A percentile compares a stretch with the other conserved stretches of the same genome.
Evolutionary conservation across 768 basidiomycete species (phyloP).

Genomic region (Trametes punicea): DNA sequence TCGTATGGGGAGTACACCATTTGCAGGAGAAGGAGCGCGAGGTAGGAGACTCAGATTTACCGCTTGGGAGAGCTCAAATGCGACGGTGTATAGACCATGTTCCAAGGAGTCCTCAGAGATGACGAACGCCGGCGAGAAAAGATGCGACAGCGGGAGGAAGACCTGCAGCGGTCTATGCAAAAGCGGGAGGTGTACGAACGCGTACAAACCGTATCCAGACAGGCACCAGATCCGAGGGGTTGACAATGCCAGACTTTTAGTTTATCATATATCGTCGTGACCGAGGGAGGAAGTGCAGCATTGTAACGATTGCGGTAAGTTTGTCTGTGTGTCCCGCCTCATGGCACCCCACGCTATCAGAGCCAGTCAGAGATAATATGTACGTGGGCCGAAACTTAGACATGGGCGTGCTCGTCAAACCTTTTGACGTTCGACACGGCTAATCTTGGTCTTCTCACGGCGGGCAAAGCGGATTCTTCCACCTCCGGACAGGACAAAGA

Average conservation of each 20-base stretch:
- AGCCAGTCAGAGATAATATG: no score
- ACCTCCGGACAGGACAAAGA: background rate
- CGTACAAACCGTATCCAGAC: conserved; percentile 36
- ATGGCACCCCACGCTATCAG: no score
- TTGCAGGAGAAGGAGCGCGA: conserved; percentile 82
- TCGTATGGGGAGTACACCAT: conserved; percentile 88
- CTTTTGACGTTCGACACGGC: no score
- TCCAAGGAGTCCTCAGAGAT: conserved; percentile 83
- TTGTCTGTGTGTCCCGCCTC: no score
- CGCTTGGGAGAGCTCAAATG: background rate
- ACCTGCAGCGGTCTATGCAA: conserved; percentile 54
- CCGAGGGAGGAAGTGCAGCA: background rate
- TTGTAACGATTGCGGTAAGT: no score
- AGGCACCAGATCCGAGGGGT: background rate
- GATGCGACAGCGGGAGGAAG: conserved; percentile 61
- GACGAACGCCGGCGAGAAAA: conserved; percentile 79
- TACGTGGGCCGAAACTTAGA: no score
- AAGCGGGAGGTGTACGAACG: conserved; percentile 68
- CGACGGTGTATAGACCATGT: conserved; percentile 66
- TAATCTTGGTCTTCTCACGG: background rate
- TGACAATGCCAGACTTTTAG: background rate
- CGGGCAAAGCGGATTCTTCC: no score
- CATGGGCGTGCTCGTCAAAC: no score
- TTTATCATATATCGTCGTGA: background rate
- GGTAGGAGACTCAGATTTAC: conserved; percentile 38